Conservation (phyloP, 805 yeast species). For the Candida ficus region DNA sequence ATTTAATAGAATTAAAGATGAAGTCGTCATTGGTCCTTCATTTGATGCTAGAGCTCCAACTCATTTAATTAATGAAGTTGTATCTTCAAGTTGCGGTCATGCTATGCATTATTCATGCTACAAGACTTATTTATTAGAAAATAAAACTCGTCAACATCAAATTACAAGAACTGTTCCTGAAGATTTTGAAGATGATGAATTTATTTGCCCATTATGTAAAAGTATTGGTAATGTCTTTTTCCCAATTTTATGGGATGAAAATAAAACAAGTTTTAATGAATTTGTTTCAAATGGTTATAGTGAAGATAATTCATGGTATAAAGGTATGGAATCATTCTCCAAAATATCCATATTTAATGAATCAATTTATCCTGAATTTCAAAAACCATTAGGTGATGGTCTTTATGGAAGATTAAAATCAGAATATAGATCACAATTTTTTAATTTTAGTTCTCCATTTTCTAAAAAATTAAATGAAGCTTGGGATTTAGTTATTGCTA, state of each 20-base stretch:
- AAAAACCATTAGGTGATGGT: conserved; percentile 12
- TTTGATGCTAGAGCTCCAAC: conserved; percentile 39
- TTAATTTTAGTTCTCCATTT: conserved; percentile 1
- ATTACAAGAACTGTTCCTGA: conserved; percentile 82
- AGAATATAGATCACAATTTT: conserved; percentile 6
- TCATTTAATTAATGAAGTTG: conserved; percentile 9
- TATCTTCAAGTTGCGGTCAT: conserved; percentile 81
- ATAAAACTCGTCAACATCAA: conserved; percentile 54
- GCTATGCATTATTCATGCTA: conserved; percentile 86
- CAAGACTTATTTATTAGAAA: conserved; percentile 53
- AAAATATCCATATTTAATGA: conserved; percentile 8
- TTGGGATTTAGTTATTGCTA: conserved; percentile 6
- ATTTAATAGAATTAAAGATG: conserved; percentile 32
- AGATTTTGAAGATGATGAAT: conserved; percentile 62
- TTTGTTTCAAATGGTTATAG: conserved; percentile 8
- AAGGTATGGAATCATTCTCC: conserved; percentile 11
- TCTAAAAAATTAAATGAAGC: conserved; percentile 8
- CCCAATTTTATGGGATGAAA: conserved; percentile 62
- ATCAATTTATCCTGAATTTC: not conserved
- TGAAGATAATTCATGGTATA: conserved; percentile 14
- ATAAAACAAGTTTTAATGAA: conserved; percentile 27
- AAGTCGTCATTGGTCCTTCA: conserved; percentile 63
- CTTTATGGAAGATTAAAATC: conserved; percentile 7
- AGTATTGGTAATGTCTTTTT: conserved; percentile 78
- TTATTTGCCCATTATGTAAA: conserved; percentile 87